Base-by-base conservation (phyloP, 306 rosid species). In the Vigna radiata region DNA sequence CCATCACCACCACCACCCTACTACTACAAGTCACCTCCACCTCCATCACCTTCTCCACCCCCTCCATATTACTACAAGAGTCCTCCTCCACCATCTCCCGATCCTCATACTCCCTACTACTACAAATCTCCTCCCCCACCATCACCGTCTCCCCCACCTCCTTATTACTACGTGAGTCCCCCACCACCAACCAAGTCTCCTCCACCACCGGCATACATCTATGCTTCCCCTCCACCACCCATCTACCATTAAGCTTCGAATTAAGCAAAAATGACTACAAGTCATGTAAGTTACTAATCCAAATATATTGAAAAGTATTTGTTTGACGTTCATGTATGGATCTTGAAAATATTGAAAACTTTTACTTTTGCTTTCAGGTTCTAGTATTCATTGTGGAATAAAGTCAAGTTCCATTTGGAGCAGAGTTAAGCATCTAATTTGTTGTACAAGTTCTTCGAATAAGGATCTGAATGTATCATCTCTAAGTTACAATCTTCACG, bases 401-500 rank as follows among this genome's bases (percentile, higher is more conserved):
- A 66, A 66, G 53, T 39, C 23, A 11, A 37, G 33, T 66, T 66
- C 18, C 71, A 41, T 66, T 66, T 41, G 53, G 71, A 66, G 36
- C 53, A 41, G 4, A 66, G 10, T 66, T 18, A 66, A 66, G 36
- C 18, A 19, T 66, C 13, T 17, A 43, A 66, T 66, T 65, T 66
- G 53, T 66, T 19, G 10, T 66, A 25, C 53, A 19, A 19, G 53
- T 66, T 66, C 17, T 41, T 66, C 19, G 33, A 66, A 66, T 66
- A 66, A 66, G 49, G 19, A 31, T 43, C 12, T 21, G n/a, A 66
- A 66, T 43, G 18, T 12, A 39, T 37, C 17, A 0, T 17, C 47
- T 63, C 15, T 64, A 19, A 66, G 71, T 53, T 43, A 66, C 71
- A 66, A 66, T 66, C 71, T 66, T 19, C 71, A 17, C 23, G 71